These are phyloP conservation scores for Eucalyptus caleyi DNA, from an alignment of 345 rosid genomes.

Conservation along the genomic window DNA sequence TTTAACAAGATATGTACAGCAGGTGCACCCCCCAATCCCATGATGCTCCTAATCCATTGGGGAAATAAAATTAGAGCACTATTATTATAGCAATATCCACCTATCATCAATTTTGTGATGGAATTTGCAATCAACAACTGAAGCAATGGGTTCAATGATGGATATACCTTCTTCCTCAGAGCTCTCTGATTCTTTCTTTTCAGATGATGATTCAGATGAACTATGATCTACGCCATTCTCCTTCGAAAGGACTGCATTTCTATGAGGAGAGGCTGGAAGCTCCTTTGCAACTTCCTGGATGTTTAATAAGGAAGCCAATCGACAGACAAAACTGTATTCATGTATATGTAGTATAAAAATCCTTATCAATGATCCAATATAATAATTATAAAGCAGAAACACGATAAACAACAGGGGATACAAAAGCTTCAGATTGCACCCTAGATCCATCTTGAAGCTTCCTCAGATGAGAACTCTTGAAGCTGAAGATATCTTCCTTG, in stretches of 20 bases:
- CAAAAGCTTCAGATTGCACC: slow-evolving; percentile 24
- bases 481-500: slow-evolving; percentile 14
- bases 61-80: neutral
- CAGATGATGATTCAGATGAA: slow-evolving; percentile 32
- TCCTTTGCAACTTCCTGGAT: slow-evolving; percentile 41
- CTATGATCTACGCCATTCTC: slow-evolving; percentile 17
- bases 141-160: neutral
- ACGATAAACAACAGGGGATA: slow-evolving; percentile 26
- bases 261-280: slow-evolving; percentile 19
- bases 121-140: neutral
- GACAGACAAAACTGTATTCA: neutral
- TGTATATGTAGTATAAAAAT: neutral
- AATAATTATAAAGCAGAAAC: neutral
- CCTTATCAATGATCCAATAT: neutral
- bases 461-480: slow-evolving; percentile 27
- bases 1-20: neutral
- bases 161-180: slow-evolving; percentile 22
- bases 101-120: neutral
- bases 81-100: neutral
- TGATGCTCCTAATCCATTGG: neutral
- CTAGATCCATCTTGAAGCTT: slow-evolving; percentile 15
- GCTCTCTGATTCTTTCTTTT: slow-evolving; percentile 33
- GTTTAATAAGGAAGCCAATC: slow-evolving; percentile 30
- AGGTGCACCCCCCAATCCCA: neutral
- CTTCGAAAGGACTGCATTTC: slow-evolving; percentile 13